These are phyloP conservation scores for Arthrobotrys sinensis DNA, from an alignment of 2,329 filamentous ascomycete species.

Conservation along the genomic window DNA sequence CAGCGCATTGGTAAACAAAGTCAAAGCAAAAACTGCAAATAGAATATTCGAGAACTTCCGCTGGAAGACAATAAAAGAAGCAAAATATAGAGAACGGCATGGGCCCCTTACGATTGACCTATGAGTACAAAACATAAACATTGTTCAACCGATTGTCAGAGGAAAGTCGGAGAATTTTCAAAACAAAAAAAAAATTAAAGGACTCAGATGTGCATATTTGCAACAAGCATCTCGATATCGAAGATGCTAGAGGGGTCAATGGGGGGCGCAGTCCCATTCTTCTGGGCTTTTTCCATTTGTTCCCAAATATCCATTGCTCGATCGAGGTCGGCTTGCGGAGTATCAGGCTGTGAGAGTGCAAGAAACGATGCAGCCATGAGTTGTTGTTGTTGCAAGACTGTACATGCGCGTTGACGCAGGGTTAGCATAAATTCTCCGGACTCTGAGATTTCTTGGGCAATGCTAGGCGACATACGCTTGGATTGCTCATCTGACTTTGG, in stretches of 20 bases:
- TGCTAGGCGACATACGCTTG: conserved; percentile 4
- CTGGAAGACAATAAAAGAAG: neutral
- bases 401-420: conserved; percentile 6
- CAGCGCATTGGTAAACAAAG: conserved; percentile 16
- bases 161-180: conserved; percentile 13
- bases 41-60: neutral
- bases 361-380: conserved; percentile 5
- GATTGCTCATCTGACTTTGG: conserved; percentile 8
- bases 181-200: neutral
- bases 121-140: conserved; percentile 6
- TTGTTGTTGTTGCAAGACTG: conserved; percentile 23
- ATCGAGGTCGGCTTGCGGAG: neutral
- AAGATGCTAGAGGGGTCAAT: conserved; percentile 8
- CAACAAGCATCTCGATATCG: conserved; percentile 14
- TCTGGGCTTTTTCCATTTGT: conserved; percentile 13
- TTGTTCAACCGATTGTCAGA: neutral
- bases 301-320: conserved; percentile 18
- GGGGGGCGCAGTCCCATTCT: conserved; percentile 12
- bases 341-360: neutral
- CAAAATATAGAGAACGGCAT: neutral
- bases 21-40: neutral
- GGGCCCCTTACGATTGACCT: neutral
- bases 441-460: conserved; percentile 5
- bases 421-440: conserved; percentile 20
- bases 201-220: conserved; percentile 5